phyloP scores from a whole-genome alignment of 2,329 filamentous ascomycete genomes.

The Stagonosporopsis chrysanthemi region DNA sequence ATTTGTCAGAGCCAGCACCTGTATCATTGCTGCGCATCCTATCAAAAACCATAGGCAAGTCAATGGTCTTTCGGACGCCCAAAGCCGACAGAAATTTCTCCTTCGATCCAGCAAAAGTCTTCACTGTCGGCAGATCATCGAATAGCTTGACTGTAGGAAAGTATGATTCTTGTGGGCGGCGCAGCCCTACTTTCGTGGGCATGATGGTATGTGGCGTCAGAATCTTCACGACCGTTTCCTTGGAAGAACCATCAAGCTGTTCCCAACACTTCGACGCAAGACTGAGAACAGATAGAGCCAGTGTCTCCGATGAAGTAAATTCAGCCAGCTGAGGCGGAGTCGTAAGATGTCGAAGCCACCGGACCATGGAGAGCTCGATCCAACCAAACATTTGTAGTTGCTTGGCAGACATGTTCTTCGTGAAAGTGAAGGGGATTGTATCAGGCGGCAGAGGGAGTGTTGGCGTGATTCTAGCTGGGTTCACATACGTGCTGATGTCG shows the following conservation, averaged over 20 bases:
- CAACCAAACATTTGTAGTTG: slow-evolving; percentile 85
- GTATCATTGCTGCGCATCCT: slow-evolving; percentile 73
- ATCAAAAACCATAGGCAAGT: slow-evolving; percentile 91
- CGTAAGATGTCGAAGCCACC: slow-evolving; percentile 81
- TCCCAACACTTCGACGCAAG: slow-evolving; percentile 93
- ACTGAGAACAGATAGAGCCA: slow-evolving; percentile 78
- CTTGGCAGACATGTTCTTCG: slow-evolving; percentile 68
- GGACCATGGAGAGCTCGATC: slow-evolving; percentile 81
- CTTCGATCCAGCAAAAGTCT: slow-evolving; percentile 76
- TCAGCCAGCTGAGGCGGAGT: slow-evolving; percentile 65
- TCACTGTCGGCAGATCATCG: slow-evolving; percentile 86
- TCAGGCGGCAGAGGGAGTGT: slow-evolving; percentile 80
- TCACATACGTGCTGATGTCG: slow-evolving; percentile 77
- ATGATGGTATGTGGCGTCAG: slow-evolving; percentile 77
- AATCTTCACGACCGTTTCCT: slow-evolving; percentile 68
- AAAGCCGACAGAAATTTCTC: slow-evolving; percentile 86
- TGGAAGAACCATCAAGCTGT: slow-evolving; percentile 70
- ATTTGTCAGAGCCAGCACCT: slow-evolving; percentile 57
- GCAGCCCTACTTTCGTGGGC: slow-evolving; percentile 92
- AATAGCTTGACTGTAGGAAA: slow-evolving; percentile 95
- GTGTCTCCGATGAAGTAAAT: slow-evolving; percentile 73
- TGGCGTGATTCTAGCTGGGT: slow-evolving; percentile 79
- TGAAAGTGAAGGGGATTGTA: slow-evolving; percentile 86
- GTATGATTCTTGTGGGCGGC: slow-evolving; percentile 82
- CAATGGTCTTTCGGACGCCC: slow-evolving; percentile 93